phyloP scores from a whole-genome alignment of 179 eudicot genomes.

The Pouteria campechiana region DNA sequence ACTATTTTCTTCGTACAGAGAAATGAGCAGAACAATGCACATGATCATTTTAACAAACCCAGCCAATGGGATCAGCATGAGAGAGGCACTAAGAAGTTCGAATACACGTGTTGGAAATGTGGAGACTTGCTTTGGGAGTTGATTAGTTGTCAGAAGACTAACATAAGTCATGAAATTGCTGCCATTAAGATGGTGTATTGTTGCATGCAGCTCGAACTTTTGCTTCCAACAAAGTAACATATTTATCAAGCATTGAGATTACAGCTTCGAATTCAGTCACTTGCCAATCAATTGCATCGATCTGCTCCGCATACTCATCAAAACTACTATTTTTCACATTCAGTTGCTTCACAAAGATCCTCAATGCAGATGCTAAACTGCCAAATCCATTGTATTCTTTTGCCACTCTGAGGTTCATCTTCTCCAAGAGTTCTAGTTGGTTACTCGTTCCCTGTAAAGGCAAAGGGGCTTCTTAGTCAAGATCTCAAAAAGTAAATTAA shows the following conservation, averaged over 20 bases:
- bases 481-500: neutral
- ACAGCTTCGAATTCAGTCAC: slow-evolving; percentile 95
- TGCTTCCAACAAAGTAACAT: slow-evolving; percentile 65
- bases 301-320: slow-evolving; percentile 72
- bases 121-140: no score
- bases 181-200: slow-evolving; percentile 34
- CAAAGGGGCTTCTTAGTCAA: neutral
- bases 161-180: no score
- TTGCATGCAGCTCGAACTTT: slow-evolving; percentile 61
- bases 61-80: no score
- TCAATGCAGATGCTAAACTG: slow-evolving; percentile 81
- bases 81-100: no score
- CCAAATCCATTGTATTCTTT: slow-evolving; percentile 85
- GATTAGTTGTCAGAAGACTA: no score
- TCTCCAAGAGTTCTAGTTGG: slow-evolving; percentile 73
- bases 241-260: slow-evolving; percentile 77
- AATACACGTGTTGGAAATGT: no score
- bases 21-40: no score
- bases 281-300: slow-evolving; percentile 81
- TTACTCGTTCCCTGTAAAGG: slow-evolving; percentile 68
- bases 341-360: slow-evolving; percentile 88
- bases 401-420: slow-evolving; percentile 85
- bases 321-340: slow-evolving; percentile 68
- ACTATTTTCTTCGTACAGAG: no score
- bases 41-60: no score